These are phyloP conservation scores for Flaveria ramosissima DNA, from an alignment of 129 eudicot species.

Conservation along the genomic window DNA sequence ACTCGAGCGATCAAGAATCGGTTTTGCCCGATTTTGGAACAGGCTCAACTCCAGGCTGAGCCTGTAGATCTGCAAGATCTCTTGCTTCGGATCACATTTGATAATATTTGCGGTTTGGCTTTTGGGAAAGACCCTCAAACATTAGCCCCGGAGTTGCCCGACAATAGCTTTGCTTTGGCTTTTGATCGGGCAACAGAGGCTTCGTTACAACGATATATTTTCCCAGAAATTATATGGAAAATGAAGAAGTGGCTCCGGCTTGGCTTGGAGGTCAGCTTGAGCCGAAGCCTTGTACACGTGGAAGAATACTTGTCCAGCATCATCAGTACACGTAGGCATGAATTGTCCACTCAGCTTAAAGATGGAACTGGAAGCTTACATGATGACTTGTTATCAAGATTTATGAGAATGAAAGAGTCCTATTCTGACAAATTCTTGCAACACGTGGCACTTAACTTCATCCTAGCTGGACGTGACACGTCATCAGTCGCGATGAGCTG, in stretches of 20 bases:
- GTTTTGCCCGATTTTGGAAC: constrained; percentile 63
- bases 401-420: constrained; percentile 82
- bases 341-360: constrained; percentile 58
- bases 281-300: constrained; percentile 77
- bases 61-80: constrained; percentile 82
- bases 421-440: constrained; percentile 74
- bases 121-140: constrained; percentile 86
- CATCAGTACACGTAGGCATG: constrained; percentile 71
- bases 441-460: constrained; percentile 95
- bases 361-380: constrained; percentile 50
- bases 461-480: constrained; percentile 99
- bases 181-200: constrained; percentile 90
- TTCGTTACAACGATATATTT: constrained; percentile 63
- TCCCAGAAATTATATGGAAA: constrained; percentile 75
- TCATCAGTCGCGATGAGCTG: constrained; percentile 94
- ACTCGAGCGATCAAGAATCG: constrained; percentile 72
- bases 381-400: constrained; percentile 87
- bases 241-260: constrained; percentile 80
- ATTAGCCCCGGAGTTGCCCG: constrained; percentile 66
- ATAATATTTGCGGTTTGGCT: constrained; percentile 82
- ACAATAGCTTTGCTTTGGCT: constrained; percentile 72
- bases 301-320: constrained; percentile 72
- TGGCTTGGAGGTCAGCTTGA: constrained; percentile 75
- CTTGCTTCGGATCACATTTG: constrained; percentile 75
- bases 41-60: constrained; percentile 57